These are phyloP conservation scores for Davidsoniella australis DNA, from an alignment of 2,329 filamentous ascomycete species.

Conservation along the genomic window DNA sequence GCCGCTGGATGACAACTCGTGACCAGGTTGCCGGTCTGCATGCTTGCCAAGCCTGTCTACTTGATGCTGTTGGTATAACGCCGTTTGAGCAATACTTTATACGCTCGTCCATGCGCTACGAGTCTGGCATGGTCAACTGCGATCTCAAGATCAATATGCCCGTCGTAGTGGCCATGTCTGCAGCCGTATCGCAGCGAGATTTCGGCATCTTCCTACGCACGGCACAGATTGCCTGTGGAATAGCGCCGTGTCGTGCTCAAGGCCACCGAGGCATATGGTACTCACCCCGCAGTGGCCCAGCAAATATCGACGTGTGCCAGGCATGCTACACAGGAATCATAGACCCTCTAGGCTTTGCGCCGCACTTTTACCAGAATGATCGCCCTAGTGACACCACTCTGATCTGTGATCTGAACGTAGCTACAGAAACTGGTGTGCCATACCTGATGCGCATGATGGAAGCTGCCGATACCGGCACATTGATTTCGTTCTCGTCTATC, in stretches of 20 bases:
- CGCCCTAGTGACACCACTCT: slow-evolving; percentile 14
- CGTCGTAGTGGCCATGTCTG: slow-evolving; percentile 16
- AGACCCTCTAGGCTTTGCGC: slow-evolving; percentile 15
- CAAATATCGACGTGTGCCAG: slow-evolving; percentile 19
- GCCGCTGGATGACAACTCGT: slow-evolving; percentile 12
- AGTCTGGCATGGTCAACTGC: slow-evolving; percentile 13
- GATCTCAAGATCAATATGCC: slow-evolving; percentile 16
- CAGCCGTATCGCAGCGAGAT: slow-evolving; percentile 16
- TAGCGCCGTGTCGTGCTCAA: slow-evolving; percentile 17
- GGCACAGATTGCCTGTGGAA: slow-evolving; percentile 14
- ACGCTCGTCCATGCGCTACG: background rate
- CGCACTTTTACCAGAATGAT: slow-evolving; percentile 18
- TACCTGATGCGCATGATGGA: slow-evolving; percentile 18
- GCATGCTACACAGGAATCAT: slow-evolving; percentile 21
- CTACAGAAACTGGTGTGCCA: slow-evolving; percentile 15
- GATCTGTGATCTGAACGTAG: slow-evolving; percentile 19
- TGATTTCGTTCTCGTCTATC: slow-evolving; percentile 18
- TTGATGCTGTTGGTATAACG: slow-evolving; percentile 20
- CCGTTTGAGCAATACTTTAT: slow-evolving; percentile 18
- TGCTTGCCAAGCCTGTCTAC: slow-evolving; percentile 21
- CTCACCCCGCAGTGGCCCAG: slow-evolving; percentile 15
- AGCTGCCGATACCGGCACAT: slow-evolving; percentile 19
- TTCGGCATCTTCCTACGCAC: slow-evolving; percentile 18
- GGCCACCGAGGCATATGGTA: slow-evolving; percentile 21
- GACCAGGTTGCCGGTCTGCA: slow-evolving; percentile 16